A percentile compares a stretch with the other conserved stretches of the same genome.
Conservation (phyloP, 345 rosid species). For the Hibiscus syriacus region DNA sequence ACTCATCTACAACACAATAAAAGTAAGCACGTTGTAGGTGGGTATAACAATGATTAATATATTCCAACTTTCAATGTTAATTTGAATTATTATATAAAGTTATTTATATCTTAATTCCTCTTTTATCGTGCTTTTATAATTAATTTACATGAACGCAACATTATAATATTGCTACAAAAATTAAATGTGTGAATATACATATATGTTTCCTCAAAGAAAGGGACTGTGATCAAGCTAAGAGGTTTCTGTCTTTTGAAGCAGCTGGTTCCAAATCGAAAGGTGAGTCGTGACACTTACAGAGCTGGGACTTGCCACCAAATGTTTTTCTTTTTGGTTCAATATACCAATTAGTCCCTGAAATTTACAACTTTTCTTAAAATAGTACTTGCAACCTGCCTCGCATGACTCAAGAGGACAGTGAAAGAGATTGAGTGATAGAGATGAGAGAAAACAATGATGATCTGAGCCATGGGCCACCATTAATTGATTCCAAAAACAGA, state of each 20-base stretch:
- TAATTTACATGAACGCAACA: not conserved
- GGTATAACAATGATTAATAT: not conserved
- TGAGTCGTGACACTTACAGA: no score
- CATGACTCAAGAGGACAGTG: constrained; percentile 1
- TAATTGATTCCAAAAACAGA: constrained; percentile 33
- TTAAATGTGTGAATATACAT: no score
- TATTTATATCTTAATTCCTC: not conserved
- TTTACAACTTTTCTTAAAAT: no score
- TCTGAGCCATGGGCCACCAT: constrained; percentile 62
- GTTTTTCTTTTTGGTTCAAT: no score
- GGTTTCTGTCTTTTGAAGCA: not conserved
- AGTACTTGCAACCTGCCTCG: constrained; percentile 8
- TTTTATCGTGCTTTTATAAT: not conserved
- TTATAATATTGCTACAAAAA: not conserved
- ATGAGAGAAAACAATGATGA: constrained; percentile 21
- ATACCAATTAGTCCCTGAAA: not conserved
- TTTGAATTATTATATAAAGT: no score
- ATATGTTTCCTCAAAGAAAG: not conserved
- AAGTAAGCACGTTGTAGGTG: not conserved
- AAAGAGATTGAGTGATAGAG: constrained; percentile 7
- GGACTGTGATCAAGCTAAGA: not conserved
- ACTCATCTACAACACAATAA: not conserved
- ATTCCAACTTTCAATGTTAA: no score
- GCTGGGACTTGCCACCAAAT: no score
- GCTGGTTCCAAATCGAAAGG: not conserved